Conservation (phyloP, 257 asterid species). For the Lithospermum erythrorhizon region DNA sequence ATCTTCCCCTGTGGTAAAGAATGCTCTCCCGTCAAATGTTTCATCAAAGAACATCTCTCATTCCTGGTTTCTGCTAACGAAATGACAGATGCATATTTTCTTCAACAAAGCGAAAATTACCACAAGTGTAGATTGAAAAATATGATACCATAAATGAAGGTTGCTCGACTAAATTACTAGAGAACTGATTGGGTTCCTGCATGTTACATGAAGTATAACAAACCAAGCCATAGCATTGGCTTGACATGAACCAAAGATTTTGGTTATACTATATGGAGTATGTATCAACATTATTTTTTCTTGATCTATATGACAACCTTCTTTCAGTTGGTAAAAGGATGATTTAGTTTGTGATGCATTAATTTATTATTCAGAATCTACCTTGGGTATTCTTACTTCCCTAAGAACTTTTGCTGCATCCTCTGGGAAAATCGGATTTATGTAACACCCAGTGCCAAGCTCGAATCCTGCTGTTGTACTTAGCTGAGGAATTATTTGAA, state of each 20-base stretch:
- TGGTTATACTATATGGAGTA: background rate
- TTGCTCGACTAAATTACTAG: too few relatives aligned
- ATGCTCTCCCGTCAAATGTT: too few relatives aligned
- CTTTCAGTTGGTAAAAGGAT: background rate
- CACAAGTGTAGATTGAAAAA: background rate
- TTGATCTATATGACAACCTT: background rate
- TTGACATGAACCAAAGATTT: background rate
- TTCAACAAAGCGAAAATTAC: too few relatives aligned
- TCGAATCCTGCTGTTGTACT: slow-evolving; percentile 70
- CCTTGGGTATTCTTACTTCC: slow-evolving; percentile 28
- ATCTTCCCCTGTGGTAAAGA: too few relatives aligned
- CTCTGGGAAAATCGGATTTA: slow-evolving; percentile 92
- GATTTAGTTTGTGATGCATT: background rate
- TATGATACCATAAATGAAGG: background rate
- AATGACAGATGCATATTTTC: too few relatives aligned
- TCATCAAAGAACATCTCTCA: too few relatives aligned
- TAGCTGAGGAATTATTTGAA: slow-evolving; percentile 82
- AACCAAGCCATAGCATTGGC: too few relatives aligned
- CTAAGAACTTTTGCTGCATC: slow-evolving; percentile 81
- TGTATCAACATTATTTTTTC: background rate
- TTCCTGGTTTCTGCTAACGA: too few relatives aligned
- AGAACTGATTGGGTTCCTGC: too few relatives aligned
- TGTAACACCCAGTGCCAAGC: slow-evolving; percentile 69
- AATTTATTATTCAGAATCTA: background rate
- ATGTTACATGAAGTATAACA: too few relatives aligned